phyloP scores from a whole-genome alignment of 1,139 yeast species.

The Kodamaea sp. region DNA sequence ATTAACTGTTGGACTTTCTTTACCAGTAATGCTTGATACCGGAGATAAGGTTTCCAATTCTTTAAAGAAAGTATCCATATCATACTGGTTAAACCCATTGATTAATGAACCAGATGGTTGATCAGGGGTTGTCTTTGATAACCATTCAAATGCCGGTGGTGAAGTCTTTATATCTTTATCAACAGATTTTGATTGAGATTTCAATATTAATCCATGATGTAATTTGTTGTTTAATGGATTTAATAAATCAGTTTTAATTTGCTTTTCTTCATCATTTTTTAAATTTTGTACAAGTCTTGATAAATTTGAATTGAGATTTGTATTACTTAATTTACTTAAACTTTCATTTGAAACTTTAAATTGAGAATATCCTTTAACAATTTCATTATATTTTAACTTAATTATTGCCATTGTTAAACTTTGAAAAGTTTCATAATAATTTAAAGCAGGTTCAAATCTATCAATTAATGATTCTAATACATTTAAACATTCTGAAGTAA shows the following conservation, averaged over 20 bases:
- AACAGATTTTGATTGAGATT: neutral
- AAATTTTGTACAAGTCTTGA: constrained; percentile 34
- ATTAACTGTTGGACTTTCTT: constrained; percentile 8
- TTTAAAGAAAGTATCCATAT: constrained; percentile 42
- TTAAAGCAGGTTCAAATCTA: constrained; percentile 74
- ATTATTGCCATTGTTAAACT: constrained; percentile 69
- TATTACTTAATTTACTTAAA: constrained; percentile 25
- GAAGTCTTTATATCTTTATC: constrained; percentile 1
- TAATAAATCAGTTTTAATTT: neutral
- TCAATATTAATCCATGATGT: neutral
- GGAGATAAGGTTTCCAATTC: constrained; percentile 37
- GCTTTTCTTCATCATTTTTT: constrained; percentile 10
- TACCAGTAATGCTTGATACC: constrained; percentile 15
- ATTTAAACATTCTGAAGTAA: constrained; percentile 54
- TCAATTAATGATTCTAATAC: constrained; percentile 62
- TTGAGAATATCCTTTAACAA: constrained; percentile 22
- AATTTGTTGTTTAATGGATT: constrained; percentile 9
- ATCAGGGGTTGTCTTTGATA: constrained; percentile 10
- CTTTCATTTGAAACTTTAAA: constrained; percentile 16
- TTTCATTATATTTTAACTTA: constrained; percentile 53
- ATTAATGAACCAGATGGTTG: too few relatives aligned
- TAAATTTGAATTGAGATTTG: constrained; percentile 39
- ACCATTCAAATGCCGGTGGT: constrained; percentile 31
- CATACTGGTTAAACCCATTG: constrained; percentile 14
- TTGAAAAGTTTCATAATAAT: constrained; percentile 69